phyloP scores from a whole-genome alignment of 1,284 basidiomycete species.

The Leccinum subspadiceum region DNA sequence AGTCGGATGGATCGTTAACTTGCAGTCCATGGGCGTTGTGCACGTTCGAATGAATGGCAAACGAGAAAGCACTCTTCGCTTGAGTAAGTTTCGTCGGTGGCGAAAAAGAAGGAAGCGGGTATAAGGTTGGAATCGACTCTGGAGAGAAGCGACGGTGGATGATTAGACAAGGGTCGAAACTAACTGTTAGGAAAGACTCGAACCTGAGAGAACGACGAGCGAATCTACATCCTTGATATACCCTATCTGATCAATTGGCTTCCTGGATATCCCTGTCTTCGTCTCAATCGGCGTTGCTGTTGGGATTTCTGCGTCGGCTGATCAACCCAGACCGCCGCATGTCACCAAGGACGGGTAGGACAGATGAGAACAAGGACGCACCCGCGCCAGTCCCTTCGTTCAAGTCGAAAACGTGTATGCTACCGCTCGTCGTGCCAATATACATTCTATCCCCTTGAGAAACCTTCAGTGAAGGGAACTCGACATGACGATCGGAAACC shows the following conservation, averaged over 20 bases:
- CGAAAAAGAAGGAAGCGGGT: slow-evolving; percentile 62
- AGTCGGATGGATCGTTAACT: slow-evolving; percentile 1
- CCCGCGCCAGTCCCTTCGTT: slow-evolving; percentile 39
- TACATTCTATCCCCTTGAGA: slow-evolving; percentile 71
- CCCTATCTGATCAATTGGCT: slow-evolving; percentile 83
- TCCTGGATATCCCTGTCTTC: slow-evolving; percentile 63
- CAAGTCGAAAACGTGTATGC: slow-evolving; percentile 63
- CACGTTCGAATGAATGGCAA: slow-evolving; percentile 69
- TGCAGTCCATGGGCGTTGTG: slow-evolving; percentile 30
- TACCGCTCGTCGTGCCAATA: slow-evolving; percentile 72
- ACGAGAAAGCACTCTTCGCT: slow-evolving; percentile 79
- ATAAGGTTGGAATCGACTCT: slow-evolving; percentile 67
- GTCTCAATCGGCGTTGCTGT: slow-evolving; percentile 57
- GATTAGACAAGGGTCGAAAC: not conserved
- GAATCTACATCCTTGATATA: slow-evolving; percentile 82
- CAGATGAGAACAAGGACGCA: slow-evolving; percentile 19
- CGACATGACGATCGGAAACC: slow-evolving; percentile 24
- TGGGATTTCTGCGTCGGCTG: slow-evolving; percentile 34
- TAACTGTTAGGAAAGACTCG: slow-evolving; percentile 19
- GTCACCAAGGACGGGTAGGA: not conserved
- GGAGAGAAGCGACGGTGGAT: slow-evolving; percentile 4
- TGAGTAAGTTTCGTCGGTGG: slow-evolving; percentile 70
- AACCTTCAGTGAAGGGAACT: not conserved
- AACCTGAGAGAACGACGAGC: slow-evolving; percentile 80
- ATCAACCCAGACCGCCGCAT: not conserved